Evolutionary conservation across 345 rosid genomes (phyloP), one percentile per base, ranked within the genome.

Genomic region (Dipteronia dyeriana): DNA sequence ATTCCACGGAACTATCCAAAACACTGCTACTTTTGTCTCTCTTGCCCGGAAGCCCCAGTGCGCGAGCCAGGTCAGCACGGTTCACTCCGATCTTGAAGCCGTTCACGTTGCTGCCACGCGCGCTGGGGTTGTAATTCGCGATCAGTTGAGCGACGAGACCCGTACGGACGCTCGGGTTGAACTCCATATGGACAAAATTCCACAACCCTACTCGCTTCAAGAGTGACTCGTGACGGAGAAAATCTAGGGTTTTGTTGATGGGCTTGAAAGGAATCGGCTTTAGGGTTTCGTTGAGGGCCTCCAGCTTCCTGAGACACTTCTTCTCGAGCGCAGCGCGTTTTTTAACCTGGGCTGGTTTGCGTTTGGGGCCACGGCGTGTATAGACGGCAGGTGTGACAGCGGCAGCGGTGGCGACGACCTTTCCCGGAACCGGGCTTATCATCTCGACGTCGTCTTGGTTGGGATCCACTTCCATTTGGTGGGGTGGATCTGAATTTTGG

Each of bases 41-140:
- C 85, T 83, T 86, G 39, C 12, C 77, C 19, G 97, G 88, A 71
- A 96, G 77, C 71, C 83, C 87, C 87, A 94, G 82, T 1, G 99
- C 98, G 13, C 98, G 87, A 7, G 90, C 90, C 74, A 96, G 82
- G 83, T 92, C 98, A 3, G 99, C 71, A 45, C 98, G 97, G 79
- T 68, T 89, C 29, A 94, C 87, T 60, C 66, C 78, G 64, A 96
- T 79, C 62, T 86, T 86, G 47, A 11, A 76, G n/a, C 85, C 93
- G 47, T 88, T 89, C 4, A 96, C 97, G 73, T 89, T 85, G 72
- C 97, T 89, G 69, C 83, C 59, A 23, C 97, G 89, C 22, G 4
- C 1, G 3, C 16, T 8, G n/a, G 81, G 76, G 67, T 20, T 78
- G 68, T 81, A 94, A 49, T 59, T 87, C 2, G 98, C 97, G 14